These are phyloP conservation scores for Starmerella sp. DNA, from an alignment of 805 yeast species.

Conservation along the genomic window DNA sequence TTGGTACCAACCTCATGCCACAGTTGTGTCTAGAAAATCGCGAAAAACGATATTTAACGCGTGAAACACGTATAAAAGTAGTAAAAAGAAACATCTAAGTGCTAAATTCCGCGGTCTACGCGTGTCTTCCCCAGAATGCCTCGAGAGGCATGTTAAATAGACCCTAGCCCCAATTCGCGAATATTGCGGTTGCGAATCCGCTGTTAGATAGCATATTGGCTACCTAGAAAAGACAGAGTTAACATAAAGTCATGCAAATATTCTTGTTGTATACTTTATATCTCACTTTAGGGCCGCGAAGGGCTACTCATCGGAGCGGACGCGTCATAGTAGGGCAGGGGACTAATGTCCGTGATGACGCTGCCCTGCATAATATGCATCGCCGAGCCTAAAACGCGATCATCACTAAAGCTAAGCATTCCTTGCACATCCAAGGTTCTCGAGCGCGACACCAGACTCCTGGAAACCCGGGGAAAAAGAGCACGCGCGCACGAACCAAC, in stretches of 20 bases:
- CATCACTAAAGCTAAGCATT: slow-evolving; percentile 1
- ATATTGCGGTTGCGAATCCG: not conserved
- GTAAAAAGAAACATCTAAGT: not conserved
- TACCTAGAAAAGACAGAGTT: not conserved
- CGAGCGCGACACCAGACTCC: not conserved
- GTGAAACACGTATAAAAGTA: not conserved
- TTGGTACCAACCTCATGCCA: not conserved
- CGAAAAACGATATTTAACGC: not conserved
- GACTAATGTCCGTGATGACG: not conserved
- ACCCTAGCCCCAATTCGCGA: not conserved
- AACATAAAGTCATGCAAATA: too few species aligned
- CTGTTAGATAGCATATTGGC: not conserved
- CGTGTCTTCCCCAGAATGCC: not conserved
- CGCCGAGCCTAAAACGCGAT: not conserved
- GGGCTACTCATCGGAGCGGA: not conserved
- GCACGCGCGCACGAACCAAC: not conserved
- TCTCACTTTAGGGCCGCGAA: not conserved
- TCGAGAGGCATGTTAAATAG: not conserved
- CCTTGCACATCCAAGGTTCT: not conserved
- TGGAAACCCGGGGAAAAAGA: not conserved
- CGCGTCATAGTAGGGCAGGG: not conserved
- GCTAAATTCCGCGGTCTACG: not conserved
- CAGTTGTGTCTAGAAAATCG: not conserved
- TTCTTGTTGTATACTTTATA: too few species aligned
- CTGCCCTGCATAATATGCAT: slow-evolving; percentile 2